A percentile compares a stretch with the other conserved stretches of the same genome.
phyloP scores from a whole-genome alignment of 768 basidiomycete genomes.

The Pleurotus tuoliensis region DNA sequence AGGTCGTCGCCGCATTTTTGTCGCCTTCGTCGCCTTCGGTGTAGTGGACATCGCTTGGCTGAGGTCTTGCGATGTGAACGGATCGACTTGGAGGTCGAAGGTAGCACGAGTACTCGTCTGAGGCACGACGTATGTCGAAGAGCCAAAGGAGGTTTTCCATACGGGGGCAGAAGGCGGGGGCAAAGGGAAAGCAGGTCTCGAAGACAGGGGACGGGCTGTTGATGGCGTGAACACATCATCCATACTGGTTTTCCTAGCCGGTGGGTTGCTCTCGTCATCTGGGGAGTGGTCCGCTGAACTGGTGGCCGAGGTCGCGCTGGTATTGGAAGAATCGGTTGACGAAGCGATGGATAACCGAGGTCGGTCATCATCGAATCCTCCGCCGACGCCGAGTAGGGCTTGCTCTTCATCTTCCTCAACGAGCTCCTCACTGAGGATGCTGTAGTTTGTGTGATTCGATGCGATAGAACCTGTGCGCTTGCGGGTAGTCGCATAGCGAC shows the following conservation, averaged over 20 bases:
- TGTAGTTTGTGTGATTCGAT: constrained; percentile 64
- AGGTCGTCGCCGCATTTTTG: constrained; percentile 57
- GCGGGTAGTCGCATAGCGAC: constrained; percentile 52
- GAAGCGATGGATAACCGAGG: constrained; percentile 6
- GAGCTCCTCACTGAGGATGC: constrained; percentile 74
- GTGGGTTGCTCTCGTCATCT: constrained; percentile 23
- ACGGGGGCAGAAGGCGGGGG: constrained; percentile 54
- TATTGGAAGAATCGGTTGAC: neutral
- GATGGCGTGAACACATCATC: constrained; percentile 19
- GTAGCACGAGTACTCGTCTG: constrained; percentile 51
- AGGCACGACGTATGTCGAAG: constrained; percentile 37
- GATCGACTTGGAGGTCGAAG: constrained; percentile 37
- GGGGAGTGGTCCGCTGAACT: constrained; percentile 42
- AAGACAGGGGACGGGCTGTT: constrained; percentile 20
- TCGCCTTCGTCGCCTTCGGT: constrained; percentile 22
- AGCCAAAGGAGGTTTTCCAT: constrained; percentile 55
- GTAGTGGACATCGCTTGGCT: constrained; percentile 11
- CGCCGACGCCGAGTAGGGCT: constrained; percentile 64
- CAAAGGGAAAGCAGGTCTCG: constrained; percentile 15
- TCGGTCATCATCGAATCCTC: constrained; percentile 48
- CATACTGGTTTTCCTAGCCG: neutral
- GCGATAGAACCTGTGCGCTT: constrained; percentile 73
- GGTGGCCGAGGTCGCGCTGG: constrained; percentile 21
- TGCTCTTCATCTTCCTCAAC: constrained; percentile 81
- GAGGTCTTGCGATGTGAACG: neutral